phyloP scores from a whole-genome alignment of 257 asterid species.

The Jaltomata sinuosa region DNA sequence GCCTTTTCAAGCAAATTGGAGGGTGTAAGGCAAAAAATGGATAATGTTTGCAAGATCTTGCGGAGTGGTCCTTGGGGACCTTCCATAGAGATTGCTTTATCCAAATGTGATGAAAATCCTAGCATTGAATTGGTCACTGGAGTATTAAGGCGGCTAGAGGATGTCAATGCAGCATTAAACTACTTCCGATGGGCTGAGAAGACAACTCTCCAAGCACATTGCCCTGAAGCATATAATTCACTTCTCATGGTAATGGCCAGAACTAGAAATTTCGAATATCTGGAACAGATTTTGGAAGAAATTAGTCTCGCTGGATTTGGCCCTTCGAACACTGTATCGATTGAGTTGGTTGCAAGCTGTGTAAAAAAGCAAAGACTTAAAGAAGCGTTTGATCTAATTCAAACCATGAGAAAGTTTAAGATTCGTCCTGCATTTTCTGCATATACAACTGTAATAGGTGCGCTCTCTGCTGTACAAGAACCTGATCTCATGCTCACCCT shows the following conservation, averaged over 20 bases:
- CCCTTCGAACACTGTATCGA: slow-evolving; percentile 47
- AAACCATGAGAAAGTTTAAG: slow-evolving; percentile 73
- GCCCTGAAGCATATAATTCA: slow-evolving; percentile 60
- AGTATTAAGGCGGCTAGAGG: slow-evolving; percentile 71
- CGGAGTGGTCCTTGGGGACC: slow-evolving; percentile 71
- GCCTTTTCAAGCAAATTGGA: slow-evolving; percentile 25
- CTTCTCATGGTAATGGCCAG: slow-evolving; percentile 66
- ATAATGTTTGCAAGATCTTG: slow-evolving; percentile 47
- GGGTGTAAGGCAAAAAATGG: slow-evolving; percentile 24
- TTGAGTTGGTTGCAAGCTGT: slow-evolving; percentile 49
- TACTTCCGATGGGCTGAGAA: slow-evolving; percentile 83
- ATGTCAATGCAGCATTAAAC: slow-evolving; percentile 41
- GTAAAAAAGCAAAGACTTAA: slow-evolving; percentile 42
- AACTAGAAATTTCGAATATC: slow-evolving; percentile 37
- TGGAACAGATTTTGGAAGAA: slow-evolving; percentile 68
- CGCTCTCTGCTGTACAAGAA: slow-evolving; percentile 43
- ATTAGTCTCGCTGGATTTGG: slow-evolving; percentile 82
- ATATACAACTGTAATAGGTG: slow-evolving; percentile 85
- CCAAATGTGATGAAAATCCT: slow-evolving; percentile 33
- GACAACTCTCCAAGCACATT: slow-evolving; percentile 40
- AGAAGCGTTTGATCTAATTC: slow-evolving; percentile 65
- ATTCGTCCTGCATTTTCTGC: slow-evolving; percentile 93
- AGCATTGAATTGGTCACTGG: slow-evolving; percentile 56
- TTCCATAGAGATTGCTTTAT: slow-evolving; percentile 54
- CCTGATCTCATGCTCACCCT: slow-evolving; percentile 77